These are phyloP conservation scores for Helminthosporium solani DNA, from an alignment of 2,329 filamentous ascomycete species.

Conservation along the genomic window DNA sequence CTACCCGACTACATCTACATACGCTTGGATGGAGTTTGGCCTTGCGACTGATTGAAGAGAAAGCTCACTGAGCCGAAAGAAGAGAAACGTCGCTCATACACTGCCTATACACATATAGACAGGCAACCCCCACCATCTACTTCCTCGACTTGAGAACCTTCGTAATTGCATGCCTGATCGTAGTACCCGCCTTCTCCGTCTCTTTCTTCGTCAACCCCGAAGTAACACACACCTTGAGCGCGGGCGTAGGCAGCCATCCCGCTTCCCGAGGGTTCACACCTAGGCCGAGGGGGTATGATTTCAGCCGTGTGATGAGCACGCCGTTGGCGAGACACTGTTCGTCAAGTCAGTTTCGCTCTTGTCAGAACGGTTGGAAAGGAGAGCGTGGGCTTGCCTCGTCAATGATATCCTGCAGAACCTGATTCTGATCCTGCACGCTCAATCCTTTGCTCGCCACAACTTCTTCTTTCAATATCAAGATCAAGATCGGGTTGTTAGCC, in stretches of 20 bases:
- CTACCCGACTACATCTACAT: too few relatives aligned
- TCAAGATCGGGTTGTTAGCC: constrained; percentile 81
- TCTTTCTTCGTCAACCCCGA: constrained; percentile 89
- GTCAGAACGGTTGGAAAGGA: neutral
- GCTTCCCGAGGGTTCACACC: constrained; percentile 67
- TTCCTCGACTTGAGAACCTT: constrained; percentile 72
- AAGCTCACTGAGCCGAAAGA: neutral
- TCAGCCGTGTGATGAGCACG: constrained; percentile 84
- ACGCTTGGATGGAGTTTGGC: too few relatives aligned
- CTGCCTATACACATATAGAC: neutral
- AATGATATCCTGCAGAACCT: constrained; percentile 84
- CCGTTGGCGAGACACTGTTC: constrained; percentile 77
- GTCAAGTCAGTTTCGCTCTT: neutral
- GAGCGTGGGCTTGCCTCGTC: constrained; percentile 84
- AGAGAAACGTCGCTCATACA: constrained; percentile 2
- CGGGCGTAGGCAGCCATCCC: constrained; percentile 68
- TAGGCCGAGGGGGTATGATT: constrained; percentile 64
- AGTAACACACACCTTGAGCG: constrained; percentile 88
- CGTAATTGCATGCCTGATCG: constrained; percentile 87
- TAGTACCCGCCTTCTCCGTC: constrained; percentile 87
- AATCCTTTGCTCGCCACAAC: constrained; percentile 71
- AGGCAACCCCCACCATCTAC: constrained; percentile 15
- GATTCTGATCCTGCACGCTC: constrained; percentile 74
- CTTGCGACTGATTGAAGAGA: too few relatives aligned
- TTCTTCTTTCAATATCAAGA: constrained; percentile 81